Conservation (phyloP, 2,329 filamentous ascomycete genomes). For the Ambrosiella cleistominuta region DNA sequence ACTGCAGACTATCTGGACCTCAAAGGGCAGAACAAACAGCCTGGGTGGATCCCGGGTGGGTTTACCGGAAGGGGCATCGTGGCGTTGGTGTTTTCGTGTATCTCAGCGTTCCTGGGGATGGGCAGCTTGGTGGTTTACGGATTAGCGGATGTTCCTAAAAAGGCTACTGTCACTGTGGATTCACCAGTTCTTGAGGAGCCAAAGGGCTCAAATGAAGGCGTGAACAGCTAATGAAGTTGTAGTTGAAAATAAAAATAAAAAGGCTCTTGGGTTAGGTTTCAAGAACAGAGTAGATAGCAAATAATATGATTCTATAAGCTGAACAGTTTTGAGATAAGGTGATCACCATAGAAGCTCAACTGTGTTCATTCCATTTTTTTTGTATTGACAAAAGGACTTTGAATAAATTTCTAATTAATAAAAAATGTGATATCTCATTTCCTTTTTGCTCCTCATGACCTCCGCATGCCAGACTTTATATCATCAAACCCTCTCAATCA, state of each 20-base stretch:
- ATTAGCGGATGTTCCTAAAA: constrained; percentile 6
- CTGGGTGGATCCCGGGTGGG: constrained; percentile 43
- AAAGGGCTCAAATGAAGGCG: background rate
- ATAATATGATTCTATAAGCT: no score
- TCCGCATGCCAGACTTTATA: background rate
- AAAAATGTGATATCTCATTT: background rate
- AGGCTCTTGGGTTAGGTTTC: no score
- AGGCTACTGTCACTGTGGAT: background rate
- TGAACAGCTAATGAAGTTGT: background rate
- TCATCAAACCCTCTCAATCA: background rate
- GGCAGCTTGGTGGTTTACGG: constrained; percentile 12
- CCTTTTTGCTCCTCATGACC: background rate
- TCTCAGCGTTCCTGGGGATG: constrained; percentile 53
- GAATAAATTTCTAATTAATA: background rate
- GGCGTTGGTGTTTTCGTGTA: constrained; percentile 54
- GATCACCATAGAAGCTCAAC: background rate
- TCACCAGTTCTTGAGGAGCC: background rate
- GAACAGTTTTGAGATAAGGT: no score
- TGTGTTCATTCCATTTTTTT: background rate
- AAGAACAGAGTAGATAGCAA: no score
- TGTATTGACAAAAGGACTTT: background rate
- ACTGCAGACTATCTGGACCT: constrained; percentile 34
- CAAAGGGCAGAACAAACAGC: constrained; percentile 28
- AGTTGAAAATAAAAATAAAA: background rate
- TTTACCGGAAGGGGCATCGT: constrained; percentile 57